Evolutionary conservation across 2,329 filamentous ascomycete genomes (phyloP), one percentile per base, ranked within the genome.

Genomic region (Fusarium sp.): DNA sequence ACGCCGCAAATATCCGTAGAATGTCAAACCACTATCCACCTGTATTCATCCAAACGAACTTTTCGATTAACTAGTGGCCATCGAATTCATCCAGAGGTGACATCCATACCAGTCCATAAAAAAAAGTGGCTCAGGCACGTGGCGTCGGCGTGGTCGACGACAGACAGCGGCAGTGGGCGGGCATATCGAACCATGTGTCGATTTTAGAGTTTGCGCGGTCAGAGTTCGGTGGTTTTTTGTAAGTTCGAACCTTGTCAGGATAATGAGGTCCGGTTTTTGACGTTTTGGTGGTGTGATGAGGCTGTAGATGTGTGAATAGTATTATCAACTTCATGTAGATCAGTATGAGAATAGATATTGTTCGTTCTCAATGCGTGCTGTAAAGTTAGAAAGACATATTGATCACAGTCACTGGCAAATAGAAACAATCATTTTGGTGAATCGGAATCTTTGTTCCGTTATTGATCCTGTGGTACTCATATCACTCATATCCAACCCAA

Each of bases 401-500:
- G n/a, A n/a, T n/a, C n/a, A 24, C 40, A 58, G 2, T 40, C 37
- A 59, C 8, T 63, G 14, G 52, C 27, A 40, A 18, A 20, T 18
- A 20, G 38, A 38, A 14, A 3, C 22, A 52, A 40, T 22, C 22
- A 38, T 31, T 57, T 42, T 60, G 5, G 54, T 71, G 40, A 62
- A 75, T 70, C 66, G 68, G 76, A 76, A 74, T 62, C 31, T 64
- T 64, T 66, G 71, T 76, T n/a, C 69, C 75, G 60, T 72, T 77
- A 73, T 74, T 78, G 62, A 76, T 78, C 59, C 71, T 69, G 74
- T 76, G 34, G 63, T 64, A 77, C 72, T 78, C 77, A 78, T 78
- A 71, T 72, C 70, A 70, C 71, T 75, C 74, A 72, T 77, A 73
- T 62, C 58, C 52, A 64, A 64, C 68, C 68, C 72, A 69, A 70